These are phyloP conservation scores for Rhodotorula sp. DNA, from an alignment of 1,284 basidiomycete genomes.

Conservation along the genomic window DNA sequence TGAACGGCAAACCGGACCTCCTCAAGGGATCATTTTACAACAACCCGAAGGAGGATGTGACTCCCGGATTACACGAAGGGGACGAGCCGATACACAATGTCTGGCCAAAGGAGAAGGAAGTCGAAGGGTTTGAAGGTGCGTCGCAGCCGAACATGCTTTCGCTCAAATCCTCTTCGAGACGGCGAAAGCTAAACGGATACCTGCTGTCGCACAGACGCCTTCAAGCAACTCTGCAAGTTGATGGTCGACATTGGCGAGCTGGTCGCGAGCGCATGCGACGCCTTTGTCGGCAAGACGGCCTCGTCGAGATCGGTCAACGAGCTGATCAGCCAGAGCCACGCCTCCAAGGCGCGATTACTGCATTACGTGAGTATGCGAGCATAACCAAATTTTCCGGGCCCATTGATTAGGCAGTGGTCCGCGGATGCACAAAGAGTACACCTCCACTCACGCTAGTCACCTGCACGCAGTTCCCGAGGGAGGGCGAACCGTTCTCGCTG, in stretches of 20 bases:
- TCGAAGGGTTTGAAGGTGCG: constrained; percentile 66
- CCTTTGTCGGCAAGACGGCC: constrained; percentile 27
- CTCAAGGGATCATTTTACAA: constrained; percentile 91
- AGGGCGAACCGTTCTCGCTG: constrained; percentile 12
- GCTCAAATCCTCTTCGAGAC: background rate
- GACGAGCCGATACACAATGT: constrained; percentile 60
- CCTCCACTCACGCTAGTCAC: too few relatives aligned
- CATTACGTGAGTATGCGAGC: constrained; percentile 67
- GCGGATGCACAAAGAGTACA: too few relatives aligned
- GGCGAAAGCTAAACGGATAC: too few relatives aligned
- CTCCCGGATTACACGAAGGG: constrained; percentile 53
- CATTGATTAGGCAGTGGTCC: too few relatives aligned
- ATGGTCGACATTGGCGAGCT: constrained; percentile 75
- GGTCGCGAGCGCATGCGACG: constrained; percentile 77
- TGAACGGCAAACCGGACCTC: constrained; percentile 87
- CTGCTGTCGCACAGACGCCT: constrained; percentile 58
- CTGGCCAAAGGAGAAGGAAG: constrained; percentile 67
- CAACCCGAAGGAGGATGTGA: constrained; percentile 70
- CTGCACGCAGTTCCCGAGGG: constrained; percentile 25
- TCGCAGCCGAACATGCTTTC: constrained; percentile 42
- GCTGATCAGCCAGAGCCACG: constrained; percentile 62
- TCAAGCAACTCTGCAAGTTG: constrained; percentile 80
- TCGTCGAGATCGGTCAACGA: constrained; percentile 54
- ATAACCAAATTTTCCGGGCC: too few relatives aligned
- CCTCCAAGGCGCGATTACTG: constrained; percentile 78